Base-by-base conservation (phyloP, 2,329 filamentous ascomycete species). In the Acrocalymma vagum region DNA sequence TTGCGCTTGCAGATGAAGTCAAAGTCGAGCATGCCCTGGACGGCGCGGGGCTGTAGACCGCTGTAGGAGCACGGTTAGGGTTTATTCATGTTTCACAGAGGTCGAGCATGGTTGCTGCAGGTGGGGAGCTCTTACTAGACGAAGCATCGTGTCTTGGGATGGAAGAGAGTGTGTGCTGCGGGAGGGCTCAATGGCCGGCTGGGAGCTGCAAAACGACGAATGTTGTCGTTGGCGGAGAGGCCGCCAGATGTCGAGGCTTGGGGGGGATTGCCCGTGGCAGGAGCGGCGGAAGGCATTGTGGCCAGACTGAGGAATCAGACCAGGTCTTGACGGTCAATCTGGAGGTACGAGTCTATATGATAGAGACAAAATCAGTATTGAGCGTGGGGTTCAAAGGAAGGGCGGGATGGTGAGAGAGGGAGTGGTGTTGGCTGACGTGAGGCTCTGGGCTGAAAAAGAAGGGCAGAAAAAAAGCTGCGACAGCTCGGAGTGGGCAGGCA, bases 1-100 rank as follows among this genome's bases (percentile, higher is more conserved):
- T 86, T 83, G 68, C 94, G 90, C 86, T 97, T 97, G 91, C 94
- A 99, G 79, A 99, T 99, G 84, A 97, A 99, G 82, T 99, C 94
- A 75, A 99, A 99, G 77, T 99, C 94, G 72, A 99, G 88, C 77
- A 79, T 79, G 53, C 78, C 78, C 72, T 80, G 77, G 35, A 80
- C 77, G 41, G 77, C 77, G 63, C 92, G 86, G 70, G 94, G 93
- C 80, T 99, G 94, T 71, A 99, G 90, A 75, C 94, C 94, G 79
- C 82, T 85, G 63, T 59, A 44, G 28, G 34, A 40, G 29, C 9
- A 23, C 25, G 42, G 51, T 63, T 60, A 68, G 62, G 41, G 36
- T 34, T 34, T 27, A 29, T 45, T 33, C 29, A 22, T 43, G 22
- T 23, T 17, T n/a, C 29, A 14, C 23, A 17, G 22, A 18, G 23